Percentiles rank a stretch among this genome's conserved stretches.
Conservation (phyloP, 164 flowering plant species). For the Saururus chinensis region DNA sequence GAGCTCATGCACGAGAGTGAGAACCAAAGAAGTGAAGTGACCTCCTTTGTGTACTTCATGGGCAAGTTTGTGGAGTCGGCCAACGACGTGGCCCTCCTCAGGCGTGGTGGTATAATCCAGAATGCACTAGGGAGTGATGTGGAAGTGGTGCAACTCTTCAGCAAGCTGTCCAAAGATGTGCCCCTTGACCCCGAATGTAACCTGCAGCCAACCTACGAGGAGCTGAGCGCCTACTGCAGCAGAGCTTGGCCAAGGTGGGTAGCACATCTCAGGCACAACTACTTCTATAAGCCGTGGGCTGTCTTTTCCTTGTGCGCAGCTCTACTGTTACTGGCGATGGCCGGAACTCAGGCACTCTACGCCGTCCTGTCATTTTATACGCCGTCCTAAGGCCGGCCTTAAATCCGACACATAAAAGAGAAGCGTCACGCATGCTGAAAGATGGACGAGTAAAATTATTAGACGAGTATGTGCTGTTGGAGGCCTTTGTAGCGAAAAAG, state of each 20-base stretch:
- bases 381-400: background rate
- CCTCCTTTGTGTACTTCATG: slow-evolving; percentile 13
- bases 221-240: slow-evolving; percentile 1
- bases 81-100: slow-evolving; percentile 7
- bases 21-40: background rate
- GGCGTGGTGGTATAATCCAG: slow-evolving; percentile 1
- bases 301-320: background rate
- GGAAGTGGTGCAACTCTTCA: slow-evolving; percentile 10
- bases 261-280: background rate
- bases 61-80: slow-evolving; percentile 7
- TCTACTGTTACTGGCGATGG: background rate
- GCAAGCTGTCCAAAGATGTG: slow-evolving; percentile 4
- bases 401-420: too few species aligned
- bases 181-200: slow-evolving; percentile 2
- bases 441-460: too few species aligned
- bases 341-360: background rate
- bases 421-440: too few species aligned
- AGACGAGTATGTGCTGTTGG: too few species aligned
- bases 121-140: slow-evolving; percentile 7
- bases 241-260: slow-evolving; percentile 5
- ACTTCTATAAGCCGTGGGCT: slow-evolving; percentile 1
- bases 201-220: background rate
- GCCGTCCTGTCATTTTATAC: background rate
- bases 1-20: slow-evolving; percentile 5
- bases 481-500: too few species aligned